A percentile compares a stretch with the other conserved stretches of the same genome.
phyloP scores from a whole-genome alignment of 1,284 basidiomycete species.

The Malassezia equina region DNA sequence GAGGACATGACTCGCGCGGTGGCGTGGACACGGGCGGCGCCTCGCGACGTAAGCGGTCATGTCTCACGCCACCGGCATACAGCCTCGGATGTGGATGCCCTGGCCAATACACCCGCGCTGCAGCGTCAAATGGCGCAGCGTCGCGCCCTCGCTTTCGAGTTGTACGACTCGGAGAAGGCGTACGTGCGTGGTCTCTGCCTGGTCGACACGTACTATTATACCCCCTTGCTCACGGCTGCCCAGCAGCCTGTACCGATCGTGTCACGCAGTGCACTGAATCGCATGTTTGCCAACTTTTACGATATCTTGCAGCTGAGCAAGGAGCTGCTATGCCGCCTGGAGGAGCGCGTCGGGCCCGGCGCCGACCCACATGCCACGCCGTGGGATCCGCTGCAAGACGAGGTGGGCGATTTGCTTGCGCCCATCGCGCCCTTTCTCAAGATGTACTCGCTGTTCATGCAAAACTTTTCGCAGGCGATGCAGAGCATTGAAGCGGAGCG shows the following conservation, averaged over 20 bases:
- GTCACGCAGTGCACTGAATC: slow-evolving; percentile 59
- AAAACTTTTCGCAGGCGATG: slow-evolving; percentile 43
- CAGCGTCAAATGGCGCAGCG: slow-evolving; percentile 19
- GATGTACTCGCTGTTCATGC: slow-evolving; percentile 46
- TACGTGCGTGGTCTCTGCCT: slow-evolving; percentile 36
- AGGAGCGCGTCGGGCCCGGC: slow-evolving; percentile 49
- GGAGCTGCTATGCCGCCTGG: slow-evolving; percentile 61
- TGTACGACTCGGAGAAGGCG: slow-evolving; percentile 38
- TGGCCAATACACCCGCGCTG: background rate
- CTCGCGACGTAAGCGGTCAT: background rate
- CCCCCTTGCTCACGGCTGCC: slow-evolving; percentile 54
- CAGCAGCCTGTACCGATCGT: slow-evolving; percentile 61
- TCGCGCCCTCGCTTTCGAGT: slow-evolving; percentile 26
- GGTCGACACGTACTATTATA: slow-evolving; percentile 36
- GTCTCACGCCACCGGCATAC: background rate
- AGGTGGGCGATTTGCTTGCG: slow-evolving; percentile 40
- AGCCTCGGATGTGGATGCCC: background rate
- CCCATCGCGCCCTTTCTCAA: slow-evolving; percentile 46
- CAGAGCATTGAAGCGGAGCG: slow-evolving; percentile 40
- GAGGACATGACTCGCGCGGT: background rate
- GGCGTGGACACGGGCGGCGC: background rate
- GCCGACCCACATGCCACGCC: slow-evolving; percentile 44
- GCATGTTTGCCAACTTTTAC: slow-evolving; percentile 76
- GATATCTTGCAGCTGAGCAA: slow-evolving; percentile 81
- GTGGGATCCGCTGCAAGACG: slow-evolving; percentile 34